These are phyloP conservation scores for Paraphaeosphaeria sporulosa DNA, from an alignment of 2,329 filamentous ascomycete genomes.

Conservation along the genomic window DNA sequence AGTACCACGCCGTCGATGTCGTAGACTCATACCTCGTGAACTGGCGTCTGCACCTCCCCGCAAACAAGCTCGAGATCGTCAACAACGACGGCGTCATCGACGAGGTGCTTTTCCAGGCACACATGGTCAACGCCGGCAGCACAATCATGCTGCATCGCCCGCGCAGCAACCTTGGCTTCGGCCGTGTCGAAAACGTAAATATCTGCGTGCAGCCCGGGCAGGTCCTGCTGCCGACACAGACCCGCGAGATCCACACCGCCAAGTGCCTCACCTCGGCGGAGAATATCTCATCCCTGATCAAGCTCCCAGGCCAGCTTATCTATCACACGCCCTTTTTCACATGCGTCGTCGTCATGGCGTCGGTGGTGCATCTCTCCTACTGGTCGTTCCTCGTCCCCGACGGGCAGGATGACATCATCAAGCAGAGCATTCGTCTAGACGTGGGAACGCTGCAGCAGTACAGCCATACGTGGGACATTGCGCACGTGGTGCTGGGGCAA, in stretches of 20 bases:
- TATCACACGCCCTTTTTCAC: constrained; percentile 66
- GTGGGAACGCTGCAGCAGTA: constrained; percentile 76
- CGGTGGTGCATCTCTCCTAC: constrained; percentile 64
- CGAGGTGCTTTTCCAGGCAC: constrained; percentile 90
- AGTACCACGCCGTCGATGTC: constrained; percentile 58
- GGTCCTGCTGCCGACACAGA: constrained; percentile 59
- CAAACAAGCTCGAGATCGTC: constrained; percentile 73
- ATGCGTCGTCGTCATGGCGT: constrained; percentile 51
- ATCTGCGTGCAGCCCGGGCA: constrained; percentile 69
- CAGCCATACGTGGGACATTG: constrained; percentile 75
- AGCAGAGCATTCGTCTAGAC: constrained; percentile 79
- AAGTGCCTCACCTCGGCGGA: constrained; percentile 83
- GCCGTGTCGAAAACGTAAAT: constrained; percentile 54
- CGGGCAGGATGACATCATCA: constrained; percentile 70
- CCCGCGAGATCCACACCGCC: constrained; percentile 72
- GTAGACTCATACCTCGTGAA: constrained; percentile 71
- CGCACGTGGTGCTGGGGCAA: constrained; percentile 72
- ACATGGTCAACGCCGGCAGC: constrained; percentile 69
- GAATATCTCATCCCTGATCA: constrained; percentile 77
- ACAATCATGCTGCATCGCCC: constrained; percentile 55
- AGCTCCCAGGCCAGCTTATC: constrained; percentile 74
- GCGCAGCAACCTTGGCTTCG: constrained; percentile 48
- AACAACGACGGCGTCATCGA: constrained; percentile 73
- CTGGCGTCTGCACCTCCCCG: constrained; percentile 81
- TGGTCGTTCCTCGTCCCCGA: constrained; percentile 66